Evolutionary conservation across 208 protist species (phyloP), one percentile per base, ranked within the genome.

Genomic region (Leishmania gerbilli): DNA sequence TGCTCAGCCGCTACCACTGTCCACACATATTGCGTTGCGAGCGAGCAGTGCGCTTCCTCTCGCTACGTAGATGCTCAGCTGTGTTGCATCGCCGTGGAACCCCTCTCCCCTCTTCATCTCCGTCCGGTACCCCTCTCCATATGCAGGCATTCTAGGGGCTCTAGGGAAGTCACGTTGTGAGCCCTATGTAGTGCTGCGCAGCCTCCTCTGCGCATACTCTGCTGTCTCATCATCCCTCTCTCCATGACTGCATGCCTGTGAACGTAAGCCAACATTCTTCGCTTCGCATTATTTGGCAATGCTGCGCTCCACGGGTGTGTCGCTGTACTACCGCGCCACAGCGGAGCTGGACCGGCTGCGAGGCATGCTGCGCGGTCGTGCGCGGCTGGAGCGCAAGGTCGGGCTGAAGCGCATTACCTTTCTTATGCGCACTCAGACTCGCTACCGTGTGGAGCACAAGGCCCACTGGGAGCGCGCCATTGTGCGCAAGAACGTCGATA

Each of bases 401-500:
- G 94, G 94, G 13, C 75, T 97, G 64, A 96, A 95, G 83, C 92
- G 91, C 15, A 84, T 96, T 17, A 93, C 93, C 77, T 97, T 97
- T 67, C 83, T 97, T 42, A 93, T 97, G 92, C 94, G 94, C 77
- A 96, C 94, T 15, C 92, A 96, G 62, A 97, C 94, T 5, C 91
- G 92, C 37, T 97, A 97, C 81, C 94, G 94, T 64, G 93, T 97
- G 13, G 94, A 97, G 85, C 88, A 94, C 83, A 88, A 93, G 80
- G 82, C 90, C 9, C 90, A 90, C 87, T 97, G 92, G 92, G 86
- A 93, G 74, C 91, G 92, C 37, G 89, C 94, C 15, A 91, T 97
- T 79, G 91, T 95, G 77, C 88, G 94, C 60, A 96, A 96, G 81
- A 96, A 96, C 79, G 87, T 97, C 2, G 93, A 97, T 82, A 95